Conservation (phyloP, 768 basidiomycete genomes). For the Macrolepiota albuminosa region DNA sequence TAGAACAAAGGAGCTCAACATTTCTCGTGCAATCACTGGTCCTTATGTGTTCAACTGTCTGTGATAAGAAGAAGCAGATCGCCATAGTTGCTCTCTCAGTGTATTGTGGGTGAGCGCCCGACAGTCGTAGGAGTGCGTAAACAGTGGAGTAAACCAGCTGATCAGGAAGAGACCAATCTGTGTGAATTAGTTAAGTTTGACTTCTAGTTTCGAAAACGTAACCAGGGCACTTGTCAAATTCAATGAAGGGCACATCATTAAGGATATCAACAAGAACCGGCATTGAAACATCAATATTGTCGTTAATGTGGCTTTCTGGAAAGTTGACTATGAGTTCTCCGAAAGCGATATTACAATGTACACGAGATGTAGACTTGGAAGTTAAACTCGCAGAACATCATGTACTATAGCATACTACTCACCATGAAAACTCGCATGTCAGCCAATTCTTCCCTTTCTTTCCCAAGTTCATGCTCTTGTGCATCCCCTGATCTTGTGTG, state of each 20-base stretch:
- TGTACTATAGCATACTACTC: neutral
- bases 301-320: slow-evolving; percentile 44
- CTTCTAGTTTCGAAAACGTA: slow-evolving; percentile 22
- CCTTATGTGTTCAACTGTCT: slow-evolving; percentile 52
- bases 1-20: neutral
- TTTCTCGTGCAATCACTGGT: slow-evolving; percentile 44
- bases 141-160: slow-evolving; percentile 78
- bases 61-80: slow-evolving; percentile 55
- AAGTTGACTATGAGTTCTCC: slow-evolving; percentile 71
- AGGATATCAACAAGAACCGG: slow-evolving; percentile 64
- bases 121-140: slow-evolving; percentile 67
- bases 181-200: neutral
- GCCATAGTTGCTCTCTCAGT: slow-evolving; percentile 48
- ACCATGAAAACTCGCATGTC: slow-evolving; percentile 40
- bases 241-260: slow-evolving; percentile 64
- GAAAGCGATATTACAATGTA: slow-evolving; percentile 81
- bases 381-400: slow-evolving; percentile 4
- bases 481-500: slow-evolving; percentile 35
- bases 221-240: slow-evolving; percentile 76
- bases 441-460: slow-evolving; percentile 17
- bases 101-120: slow-evolving; percentile 46
- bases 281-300: slow-evolving; percentile 49
- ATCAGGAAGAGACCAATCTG: slow-evolving; percentile 86
- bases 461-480: slow-evolving; percentile 23
- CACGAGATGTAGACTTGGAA: slow-evolving; percentile 59